Conservation (phyloP, 176 grass and related monocot genomes). For the Oryza longistaminata region DNA sequence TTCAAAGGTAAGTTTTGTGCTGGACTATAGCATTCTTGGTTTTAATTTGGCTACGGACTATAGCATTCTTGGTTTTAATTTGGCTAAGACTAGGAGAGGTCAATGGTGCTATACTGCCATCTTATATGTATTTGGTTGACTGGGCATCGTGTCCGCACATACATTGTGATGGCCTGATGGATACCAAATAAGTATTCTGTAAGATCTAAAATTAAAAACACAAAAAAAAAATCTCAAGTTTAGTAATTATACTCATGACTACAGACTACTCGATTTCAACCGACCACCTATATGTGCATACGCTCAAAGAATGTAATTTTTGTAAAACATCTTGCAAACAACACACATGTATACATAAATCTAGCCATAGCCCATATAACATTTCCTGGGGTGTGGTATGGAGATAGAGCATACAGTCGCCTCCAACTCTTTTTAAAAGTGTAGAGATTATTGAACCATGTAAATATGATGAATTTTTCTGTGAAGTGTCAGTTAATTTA, state of each 20-base stretch:
- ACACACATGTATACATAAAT: not conserved
- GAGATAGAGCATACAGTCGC: not conserved
- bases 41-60: constrained; percentile 17
- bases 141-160: not conserved
- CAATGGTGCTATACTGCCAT: constrained; percentile 12
- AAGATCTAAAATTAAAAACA: not conserved
- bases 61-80: constrained; percentile 27
- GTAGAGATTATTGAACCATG: not conserved
- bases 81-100: not conserved
- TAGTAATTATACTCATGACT: not conserved
- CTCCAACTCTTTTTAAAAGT: not conserved
- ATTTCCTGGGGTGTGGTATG: not conserved
- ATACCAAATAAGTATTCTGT: not conserved
- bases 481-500: not conserved
- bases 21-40: constrained; percentile 9
- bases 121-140: constrained; percentile 7
- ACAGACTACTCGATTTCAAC: not conserved
- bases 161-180: not conserved
- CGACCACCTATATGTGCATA: too few relatives aligned
- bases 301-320: not conserved
- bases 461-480: not conserved
- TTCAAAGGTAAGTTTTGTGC: constrained; percentile 66
- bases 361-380: not conserved
- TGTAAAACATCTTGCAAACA: not conserved
- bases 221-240: not conserved